phyloP scores from a whole-genome alignment of 495 filamentous ascomycete genomes.

The Aspergillus asperescens region DNA sequence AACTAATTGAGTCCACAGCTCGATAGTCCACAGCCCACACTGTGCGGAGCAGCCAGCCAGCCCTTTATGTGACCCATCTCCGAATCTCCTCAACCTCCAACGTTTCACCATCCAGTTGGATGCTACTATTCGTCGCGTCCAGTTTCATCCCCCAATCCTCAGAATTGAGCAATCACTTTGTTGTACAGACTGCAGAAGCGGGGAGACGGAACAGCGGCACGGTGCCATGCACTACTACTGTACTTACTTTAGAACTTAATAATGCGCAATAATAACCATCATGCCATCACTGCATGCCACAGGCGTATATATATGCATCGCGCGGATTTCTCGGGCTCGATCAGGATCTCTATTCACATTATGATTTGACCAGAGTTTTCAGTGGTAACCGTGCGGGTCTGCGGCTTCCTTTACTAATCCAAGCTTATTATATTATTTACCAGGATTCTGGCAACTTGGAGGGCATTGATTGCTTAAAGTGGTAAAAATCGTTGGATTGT shows the following conservation, averaged over 20 bases:
- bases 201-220: not conserved
- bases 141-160: not conserved
- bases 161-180: not conserved
- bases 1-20: too few relatives aligned
- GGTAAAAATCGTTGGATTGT: not conserved
- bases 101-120: conserved; percentile 1
- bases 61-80: conserved; percentile 4
- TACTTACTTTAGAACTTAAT: too few relatives aligned
- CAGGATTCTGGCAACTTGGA: not conserved
- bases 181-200: not conserved
- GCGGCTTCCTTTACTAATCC: not conserved
- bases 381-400: not conserved
- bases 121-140: not conserved
- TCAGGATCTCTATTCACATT: too few relatives aligned
- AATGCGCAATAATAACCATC: too few relatives aligned
- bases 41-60: not conserved
- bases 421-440: conserved; percentile 1
- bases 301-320: not conserved
- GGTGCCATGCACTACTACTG: not conserved
- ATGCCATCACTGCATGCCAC: not conserved
- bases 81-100: not conserved
- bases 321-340: not conserved
- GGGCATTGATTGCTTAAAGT: not conserved
- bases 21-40: not conserved
- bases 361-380: conserved; percentile 12